phyloP scores from a whole-genome alignment of 1,139 yeast genomes.

The Hemisphaericaspora lyxosophila region DNA sequence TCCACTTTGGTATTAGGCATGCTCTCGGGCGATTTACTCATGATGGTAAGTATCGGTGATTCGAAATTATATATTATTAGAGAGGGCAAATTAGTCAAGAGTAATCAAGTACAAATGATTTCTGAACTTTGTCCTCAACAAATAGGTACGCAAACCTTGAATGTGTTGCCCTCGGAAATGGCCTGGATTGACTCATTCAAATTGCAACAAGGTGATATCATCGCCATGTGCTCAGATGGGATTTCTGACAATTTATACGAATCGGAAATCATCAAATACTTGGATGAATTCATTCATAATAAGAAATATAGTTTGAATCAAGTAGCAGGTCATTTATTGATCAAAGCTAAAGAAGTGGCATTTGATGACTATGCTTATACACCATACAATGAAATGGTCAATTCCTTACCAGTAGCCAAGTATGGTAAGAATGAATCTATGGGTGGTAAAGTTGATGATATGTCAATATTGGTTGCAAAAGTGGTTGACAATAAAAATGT shows the following conservation, averaged over 20 bases:
- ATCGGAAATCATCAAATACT: conserved; percentile 42
- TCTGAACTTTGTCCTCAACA: conserved; percentile 54
- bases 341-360: conserved; percentile 50
- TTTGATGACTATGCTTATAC: conserved; percentile 56
- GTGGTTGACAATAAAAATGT: no score
- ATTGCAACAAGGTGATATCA: conserved; percentile 41
- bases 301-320: conserved; percentile 33
- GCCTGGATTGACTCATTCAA: conserved; percentile 49
- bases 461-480: conserved; percentile 51
- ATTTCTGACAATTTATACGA: conserved; percentile 54
- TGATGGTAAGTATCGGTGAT: conserved; percentile 58
- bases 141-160: conserved; percentile 53
- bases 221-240: conserved; percentile 55
- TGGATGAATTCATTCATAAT: conserved; percentile 31
- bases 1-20: conserved; percentile 54
- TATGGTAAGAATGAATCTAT: conserved; percentile 36
- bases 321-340: conserved; percentile 40
- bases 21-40: conserved; percentile 49
- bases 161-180: conserved; percentile 47
- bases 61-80: conserved; percentile 51
- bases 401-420: conserved; percentile 35
- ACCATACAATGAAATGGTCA: conserved; percentile 55
- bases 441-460: conserved; percentile 60
- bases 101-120: conserved; percentile 51
- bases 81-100: conserved; percentile 43